phyloP scores from a whole-genome alignment of 352 stramenopile genomes.

The Phytopythium chamaehyphon region DNA sequence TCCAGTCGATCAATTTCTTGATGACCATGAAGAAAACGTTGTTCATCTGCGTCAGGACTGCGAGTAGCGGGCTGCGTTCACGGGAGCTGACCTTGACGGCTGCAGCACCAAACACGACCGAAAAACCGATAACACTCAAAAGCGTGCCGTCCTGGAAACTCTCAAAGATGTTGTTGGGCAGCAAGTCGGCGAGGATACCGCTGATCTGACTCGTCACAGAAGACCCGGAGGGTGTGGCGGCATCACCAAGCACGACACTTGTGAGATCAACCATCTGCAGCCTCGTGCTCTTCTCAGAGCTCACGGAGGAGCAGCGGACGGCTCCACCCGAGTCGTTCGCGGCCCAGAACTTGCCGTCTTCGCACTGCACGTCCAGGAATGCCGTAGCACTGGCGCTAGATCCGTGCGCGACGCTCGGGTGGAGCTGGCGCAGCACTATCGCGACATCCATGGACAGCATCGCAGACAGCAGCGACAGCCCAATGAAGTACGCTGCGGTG shows the following conservation, averaged over 20 bases:
- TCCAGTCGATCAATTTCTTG: constrained; percentile 57
- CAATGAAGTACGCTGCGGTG: constrained; percentile 8
- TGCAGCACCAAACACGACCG: constrained; percentile 12
- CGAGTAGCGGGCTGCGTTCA: constrained; percentile 5
- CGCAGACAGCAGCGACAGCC: constrained; percentile 1
- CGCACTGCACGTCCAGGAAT: constrained; percentile 5
- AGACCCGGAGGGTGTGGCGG: not conserved
- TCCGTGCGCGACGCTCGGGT: constrained; percentile 5
- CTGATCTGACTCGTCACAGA: constrained; percentile 10
- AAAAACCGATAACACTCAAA: constrained; percentile 15
- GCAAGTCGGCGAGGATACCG: constrained; percentile 9
- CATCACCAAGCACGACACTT: constrained; percentile 4
- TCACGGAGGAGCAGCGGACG: not conserved
- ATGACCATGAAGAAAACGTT: constrained; percentile 71
- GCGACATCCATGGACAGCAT: constrained; percentile 4
- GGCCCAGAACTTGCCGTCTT: constrained; percentile 4
- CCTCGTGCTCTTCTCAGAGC: not conserved
- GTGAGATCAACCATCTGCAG: constrained; percentile 7
- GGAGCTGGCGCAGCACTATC: constrained; percentile 2
- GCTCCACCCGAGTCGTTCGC: not conserved
- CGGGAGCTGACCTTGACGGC: constrained; percentile 2
- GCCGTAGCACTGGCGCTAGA: constrained; percentile 9
- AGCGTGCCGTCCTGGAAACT: constrained; percentile 12
- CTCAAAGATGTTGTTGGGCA: constrained; percentile 20
- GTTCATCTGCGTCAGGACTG: constrained; percentile 59